Evolutionary conservation across 2,329 filamentous ascomycete species (phyloP), one percentile per base, ranked within the genome.

Genomic region (Cercospora zeina): DNA sequence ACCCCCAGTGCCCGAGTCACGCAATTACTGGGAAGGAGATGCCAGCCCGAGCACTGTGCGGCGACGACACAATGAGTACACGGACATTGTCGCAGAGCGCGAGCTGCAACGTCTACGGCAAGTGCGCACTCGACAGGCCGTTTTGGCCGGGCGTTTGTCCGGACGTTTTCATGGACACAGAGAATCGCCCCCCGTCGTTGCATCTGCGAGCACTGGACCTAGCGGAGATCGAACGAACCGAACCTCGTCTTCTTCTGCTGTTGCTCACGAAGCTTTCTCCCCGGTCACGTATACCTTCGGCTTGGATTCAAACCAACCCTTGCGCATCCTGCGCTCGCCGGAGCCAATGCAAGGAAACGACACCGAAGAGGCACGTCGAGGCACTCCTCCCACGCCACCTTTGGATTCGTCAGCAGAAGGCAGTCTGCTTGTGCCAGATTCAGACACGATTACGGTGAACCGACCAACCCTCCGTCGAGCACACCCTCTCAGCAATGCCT

Each of bases 401-500:
- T 34, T 63, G 54, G 66, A 68, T n/a, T 51, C 58, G 3, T 67
- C 65, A 16, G 61, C 59, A 8, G 65, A 64, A 10, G 70, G 72
- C 39, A 66, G 67, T 58, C 39, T 67, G 0, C 67, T 69, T 37
- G 21, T 68, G 5, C 61, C 61, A 9, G 67, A 67, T 14, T 30
- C 54, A 36, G 61, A 62, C 27, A 37, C 53, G 14, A 51, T 58
- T 5, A 36, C 37, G 11, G 61, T 58, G 34, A 55, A 51, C 54
- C 36, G 13, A 30, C 37, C 59, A 33, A 54, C 58, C 7, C 53
- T 45, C 14, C 62, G 62, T 19, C 62, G 66, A 24, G 65, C 68
- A 4, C 72, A 74, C 62, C 72, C 72, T 27, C 62, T 73, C 36
- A 68, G 70, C 45, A 65, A 70, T 45, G 65, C 70, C 5, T 74